These are phyloP conservation scores for Macadamia integrifolia DNA, from an alignment of 164 flowering plant species.

Conservation along the genomic window DNA sequence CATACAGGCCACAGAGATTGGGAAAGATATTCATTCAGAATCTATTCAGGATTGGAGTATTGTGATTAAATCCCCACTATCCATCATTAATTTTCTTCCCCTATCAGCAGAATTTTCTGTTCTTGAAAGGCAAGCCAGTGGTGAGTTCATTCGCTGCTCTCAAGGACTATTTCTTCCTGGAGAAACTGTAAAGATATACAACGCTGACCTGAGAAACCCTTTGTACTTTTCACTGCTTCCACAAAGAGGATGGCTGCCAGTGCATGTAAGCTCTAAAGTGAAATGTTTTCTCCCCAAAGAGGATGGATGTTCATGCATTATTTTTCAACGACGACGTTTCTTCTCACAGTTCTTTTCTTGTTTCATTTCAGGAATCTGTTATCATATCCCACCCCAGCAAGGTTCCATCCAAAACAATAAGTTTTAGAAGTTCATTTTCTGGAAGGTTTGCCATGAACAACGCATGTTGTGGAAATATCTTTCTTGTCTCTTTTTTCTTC, in stretches of 20 bases:
- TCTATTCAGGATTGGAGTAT: constrained; percentile 88
- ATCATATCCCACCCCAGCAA: constrained; percentile 69
- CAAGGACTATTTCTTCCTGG: constrained; percentile 72
- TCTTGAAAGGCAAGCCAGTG: constrained; percentile 63
- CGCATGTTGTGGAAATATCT: constrained; percentile 3
- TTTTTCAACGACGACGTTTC: not conserved
- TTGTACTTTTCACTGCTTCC: constrained; percentile 80
- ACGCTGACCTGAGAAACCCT: constrained; percentile 66
- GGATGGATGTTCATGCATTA: too few species aligned
- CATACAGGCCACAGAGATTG: constrained; percentile 70
- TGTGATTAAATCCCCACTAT: constrained; percentile 67
- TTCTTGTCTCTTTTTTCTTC: not conserved
- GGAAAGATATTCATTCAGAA: constrained; percentile 73
- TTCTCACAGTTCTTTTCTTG: not conserved
- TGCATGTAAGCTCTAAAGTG: constrained; percentile 47
- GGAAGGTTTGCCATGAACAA: constrained; percentile 54
- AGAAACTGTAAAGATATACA: constrained; percentile 51
- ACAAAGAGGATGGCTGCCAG: constrained; percentile 83
- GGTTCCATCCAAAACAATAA: constrained; percentile 56
- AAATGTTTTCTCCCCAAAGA: too few species aligned
- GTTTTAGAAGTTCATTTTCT: constrained; percentile 70
- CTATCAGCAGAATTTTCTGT: constrained; percentile 70
- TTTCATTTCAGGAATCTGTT: constrained; percentile 70
- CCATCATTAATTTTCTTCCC: constrained; percentile 70
- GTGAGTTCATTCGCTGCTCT: constrained; percentile 50